Evolutionary conservation across 2,329 filamentous ascomycete species (phyloP).

Genomic region (Pseudopithomyces chartarum): DNA sequence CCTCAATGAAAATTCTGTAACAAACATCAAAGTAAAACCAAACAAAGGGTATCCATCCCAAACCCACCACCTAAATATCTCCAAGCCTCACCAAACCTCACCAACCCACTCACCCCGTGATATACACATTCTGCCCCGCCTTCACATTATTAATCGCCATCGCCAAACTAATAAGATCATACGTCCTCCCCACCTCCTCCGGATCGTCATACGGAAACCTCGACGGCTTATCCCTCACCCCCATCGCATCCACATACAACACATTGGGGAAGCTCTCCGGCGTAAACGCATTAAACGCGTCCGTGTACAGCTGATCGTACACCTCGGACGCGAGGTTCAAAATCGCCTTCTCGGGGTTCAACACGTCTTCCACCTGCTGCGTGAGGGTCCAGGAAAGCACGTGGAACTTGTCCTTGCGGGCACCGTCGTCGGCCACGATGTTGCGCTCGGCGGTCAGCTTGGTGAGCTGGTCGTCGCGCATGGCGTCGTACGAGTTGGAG

Average conservation of each 20-base stretch:
- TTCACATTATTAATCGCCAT: constrained; percentile 44
- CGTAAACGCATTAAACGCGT: constrained; percentile 40
- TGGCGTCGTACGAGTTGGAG: constrained; percentile 34
- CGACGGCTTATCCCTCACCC: constrained; percentile 37
- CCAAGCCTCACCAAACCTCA: too few species aligned
- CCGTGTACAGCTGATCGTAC: constrained; percentile 37
- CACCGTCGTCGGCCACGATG: constrained; percentile 23
- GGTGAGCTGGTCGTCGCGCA: constrained; percentile 45
- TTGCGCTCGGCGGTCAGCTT: constrained; percentile 42
- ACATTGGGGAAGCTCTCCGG: constrained; percentile 43
- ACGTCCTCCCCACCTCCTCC: constrained; percentile 24
- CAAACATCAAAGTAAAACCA: neutral
- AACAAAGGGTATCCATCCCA: too few species aligned
- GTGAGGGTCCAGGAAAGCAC: constrained; percentile 46
- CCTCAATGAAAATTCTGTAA: too few species aligned
- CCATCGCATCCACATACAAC: constrained; percentile 41
- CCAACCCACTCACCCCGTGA: constrained; percentile 21
- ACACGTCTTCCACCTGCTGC: constrained; percentile 38
- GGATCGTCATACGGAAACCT: constrained; percentile 37
- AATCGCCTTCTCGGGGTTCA: constrained; percentile 40
- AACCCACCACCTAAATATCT: neutral
- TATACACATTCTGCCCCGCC: constrained; percentile 33
- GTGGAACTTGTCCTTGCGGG: constrained; percentile 40
- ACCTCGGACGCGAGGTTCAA: constrained; percentile 38
- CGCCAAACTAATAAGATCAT: constrained; percentile 39